Conservation (phyloP, 345 rosid genomes). For the Corchorus capsularis region DNA sequence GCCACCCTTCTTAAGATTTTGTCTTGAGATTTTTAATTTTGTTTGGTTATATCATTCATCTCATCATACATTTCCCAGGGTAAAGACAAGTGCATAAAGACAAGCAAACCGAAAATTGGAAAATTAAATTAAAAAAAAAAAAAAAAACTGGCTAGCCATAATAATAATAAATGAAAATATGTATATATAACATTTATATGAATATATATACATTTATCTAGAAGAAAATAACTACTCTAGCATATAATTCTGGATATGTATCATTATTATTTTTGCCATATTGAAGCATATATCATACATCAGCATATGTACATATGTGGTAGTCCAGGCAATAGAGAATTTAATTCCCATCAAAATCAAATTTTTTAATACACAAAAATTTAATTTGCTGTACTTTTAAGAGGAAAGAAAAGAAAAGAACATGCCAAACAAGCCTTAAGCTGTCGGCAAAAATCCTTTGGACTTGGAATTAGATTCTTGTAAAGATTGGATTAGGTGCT, state of each 20-base stretch:
- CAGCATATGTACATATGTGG: background rate
- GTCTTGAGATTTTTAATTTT: conserved; percentile 21
- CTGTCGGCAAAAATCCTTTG: background rate
- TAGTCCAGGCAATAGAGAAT: conserved; percentile 2
- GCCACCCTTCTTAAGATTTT: conserved; percentile 13
- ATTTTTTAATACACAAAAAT: background rate
- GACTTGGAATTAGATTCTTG: background rate
- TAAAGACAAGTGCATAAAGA: conserved; percentile 20
- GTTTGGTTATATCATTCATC: conserved; percentile 17
- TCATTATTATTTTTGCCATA: background rate
- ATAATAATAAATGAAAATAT: background rate
- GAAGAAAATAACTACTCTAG: too few relatives aligned
- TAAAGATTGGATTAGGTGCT: background rate
- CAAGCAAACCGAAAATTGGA: background rate
- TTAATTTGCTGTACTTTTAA: background rate
- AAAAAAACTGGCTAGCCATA: background rate
- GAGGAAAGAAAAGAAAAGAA: background rate
- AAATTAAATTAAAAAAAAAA: too few relatives aligned
- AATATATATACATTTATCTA: background rate
- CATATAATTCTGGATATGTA: too few relatives aligned
- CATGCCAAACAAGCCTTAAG: background rate
- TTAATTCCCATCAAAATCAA: background rate
- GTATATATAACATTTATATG: background rate
- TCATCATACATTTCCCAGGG: conserved; percentile 1
- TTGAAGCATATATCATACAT: background rate